A percentile compares a stretch with the other conserved stretches of the same genome.
These are phyloP conservation scores for Phytophthora quininea DNA, from an alignment of 352 stramenopile genomes.

Conservation along the genomic window DNA sequence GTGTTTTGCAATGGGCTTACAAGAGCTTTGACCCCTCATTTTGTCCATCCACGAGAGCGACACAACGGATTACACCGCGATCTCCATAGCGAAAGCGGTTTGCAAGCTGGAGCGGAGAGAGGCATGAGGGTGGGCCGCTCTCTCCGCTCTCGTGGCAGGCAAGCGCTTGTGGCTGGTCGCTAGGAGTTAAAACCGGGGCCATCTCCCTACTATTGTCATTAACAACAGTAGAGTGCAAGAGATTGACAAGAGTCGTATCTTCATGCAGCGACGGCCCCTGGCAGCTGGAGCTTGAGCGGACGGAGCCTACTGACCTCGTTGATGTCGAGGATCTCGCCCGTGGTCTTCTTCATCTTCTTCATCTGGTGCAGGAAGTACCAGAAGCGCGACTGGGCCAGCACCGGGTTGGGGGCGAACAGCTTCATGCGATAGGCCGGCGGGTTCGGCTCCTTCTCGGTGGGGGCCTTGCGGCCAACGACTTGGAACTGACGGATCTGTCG, in stretches of 20 bases:
- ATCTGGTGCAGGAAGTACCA: conserved; percentile 99
- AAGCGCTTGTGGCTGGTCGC: conserved; percentile 73
- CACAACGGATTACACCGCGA: conserved; percentile 81
- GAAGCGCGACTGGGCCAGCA: conserved; percentile 99
- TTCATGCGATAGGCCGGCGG: conserved; percentile 99
- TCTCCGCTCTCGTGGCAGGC: conserved; percentile 85
- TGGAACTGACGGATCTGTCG: conserved; percentile 98
- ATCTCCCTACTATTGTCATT: not conserved
- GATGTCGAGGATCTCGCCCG: conserved; percentile 99
- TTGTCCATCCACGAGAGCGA: conserved; percentile 51
- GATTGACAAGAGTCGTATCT: conserved; percentile 4
- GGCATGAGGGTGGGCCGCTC: conserved; percentile 22
- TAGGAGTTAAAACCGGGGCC: conserved; percentile 34
- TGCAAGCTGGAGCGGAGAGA: conserved; percentile 84
- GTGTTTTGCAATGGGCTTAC: conserved; percentile 33
- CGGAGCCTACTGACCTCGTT: conserved; percentile 90
- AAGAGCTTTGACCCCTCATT: conserved; percentile 25
- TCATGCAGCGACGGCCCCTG: conserved; percentile 4
- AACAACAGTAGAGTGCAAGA: not conserved
- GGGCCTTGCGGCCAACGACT: conserved; percentile 99
- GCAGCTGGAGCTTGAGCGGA: conserved; percentile 20
- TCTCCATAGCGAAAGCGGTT: conserved; percentile 77
- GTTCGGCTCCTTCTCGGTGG: conserved; percentile 98
- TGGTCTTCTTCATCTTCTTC: conserved; percentile 99
- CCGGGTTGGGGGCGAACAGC: conserved; percentile 96